These are phyloP conservation scores for Pyronema domesticum DNA, from an alignment of 495 filamentous ascomycete species.

Conservation along the genomic window DNA sequence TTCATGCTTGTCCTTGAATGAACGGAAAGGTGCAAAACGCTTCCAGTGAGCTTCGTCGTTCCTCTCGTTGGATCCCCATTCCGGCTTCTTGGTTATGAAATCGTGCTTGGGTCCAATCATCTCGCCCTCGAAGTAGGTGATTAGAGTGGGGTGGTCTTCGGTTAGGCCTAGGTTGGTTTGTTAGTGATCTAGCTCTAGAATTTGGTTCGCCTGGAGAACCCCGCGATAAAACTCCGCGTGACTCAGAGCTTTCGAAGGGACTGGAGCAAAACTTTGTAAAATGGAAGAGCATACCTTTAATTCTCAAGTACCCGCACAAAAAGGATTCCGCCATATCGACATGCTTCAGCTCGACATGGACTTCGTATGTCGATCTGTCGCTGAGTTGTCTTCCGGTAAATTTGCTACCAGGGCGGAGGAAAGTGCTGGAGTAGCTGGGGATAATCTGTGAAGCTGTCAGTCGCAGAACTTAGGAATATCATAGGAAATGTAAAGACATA, in stretches of 20 bases:
- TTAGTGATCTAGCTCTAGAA: constrained; percentile 5
- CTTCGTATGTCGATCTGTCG: constrained; percentile 76
- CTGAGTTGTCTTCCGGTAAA: constrained; percentile 86
- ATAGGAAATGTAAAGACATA: constrained; percentile 6
- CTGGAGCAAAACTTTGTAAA: not conserved
- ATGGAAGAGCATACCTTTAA: constrained; percentile 51
- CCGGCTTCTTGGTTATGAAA: constrained; percentile 73
- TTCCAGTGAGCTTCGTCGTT: constrained; percentile 88
- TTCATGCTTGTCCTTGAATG: constrained; percentile 49
- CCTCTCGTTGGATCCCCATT: constrained; percentile 85
- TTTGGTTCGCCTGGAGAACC: too few relatives aligned
- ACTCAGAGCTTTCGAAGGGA: constrained; percentile 7
- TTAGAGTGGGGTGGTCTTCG: constrained; percentile 85
- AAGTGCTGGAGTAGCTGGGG: constrained; percentile 54
- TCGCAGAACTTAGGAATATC: not conserved
- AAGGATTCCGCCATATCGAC: constrained; percentile 91
- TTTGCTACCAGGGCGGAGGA: constrained; percentile 68
- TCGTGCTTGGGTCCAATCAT: constrained; percentile 91
- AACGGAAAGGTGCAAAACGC: constrained; percentile 72
- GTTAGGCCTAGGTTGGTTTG: constrained; percentile 50
- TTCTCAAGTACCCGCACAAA: constrained; percentile 85
- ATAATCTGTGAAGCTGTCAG: constrained; percentile 30
- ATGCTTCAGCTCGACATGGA: constrained; percentile 92
- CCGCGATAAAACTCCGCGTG: constrained; percentile 1
- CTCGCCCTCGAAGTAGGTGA: constrained; percentile 96